Evolutionary conservation across 1,284 basidiomycete genomes (phyloP), one percentile per base, ranked within the genome.

Genomic region (Xerocomus amazonicus): DNA sequence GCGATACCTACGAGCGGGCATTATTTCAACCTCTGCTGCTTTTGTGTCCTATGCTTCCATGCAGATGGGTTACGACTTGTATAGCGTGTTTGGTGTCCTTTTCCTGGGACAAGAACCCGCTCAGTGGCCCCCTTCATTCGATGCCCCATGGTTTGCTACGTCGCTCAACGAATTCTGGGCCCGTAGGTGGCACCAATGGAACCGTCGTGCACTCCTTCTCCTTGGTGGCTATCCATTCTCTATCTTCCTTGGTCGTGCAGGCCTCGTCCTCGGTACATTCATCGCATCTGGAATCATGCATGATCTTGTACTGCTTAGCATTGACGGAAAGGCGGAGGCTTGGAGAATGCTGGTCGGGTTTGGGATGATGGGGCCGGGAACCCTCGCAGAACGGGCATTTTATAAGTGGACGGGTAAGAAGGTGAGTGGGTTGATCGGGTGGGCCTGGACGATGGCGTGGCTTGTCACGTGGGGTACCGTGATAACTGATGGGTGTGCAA

Each of bases 231-330:
- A 34, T n/a, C 38, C 38, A 8, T 8, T 39, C 38, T 27, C 38
- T 14, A 27, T 39, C 26, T 39, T 39, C 26, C 23, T 39, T n/a
- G 38, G 38, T 28, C 38, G 38, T 27, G 26, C 38, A 27, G 38
- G 38, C 5, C 13, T 39, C n/a, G 14, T 39, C 9, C 26, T 84
- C 4, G 81, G 80, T 9, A 71, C 73, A 2, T 86, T 85, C 60
- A 50, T 78, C 4, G 61, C 75, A 4, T 84, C 83, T 0, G 81
- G 73, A 1, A 43, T 80, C 0, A 56, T 82, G 31, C 83, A 85
- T 52, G 67, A 79, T 52, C 52, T 74, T 17, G 75, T 73, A 13
- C 52, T 81, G 38, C 9, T 16, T 71, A 75, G 76, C 0, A 73
- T 82, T 70, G 73, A 77, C 3, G 64, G 65, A 9, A 77, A 74